These are phyloP conservation scores for Thraustochytrium aureum DNA, from an alignment of 352 stramenopile genomes.

Conservation along the genomic window DNA sequence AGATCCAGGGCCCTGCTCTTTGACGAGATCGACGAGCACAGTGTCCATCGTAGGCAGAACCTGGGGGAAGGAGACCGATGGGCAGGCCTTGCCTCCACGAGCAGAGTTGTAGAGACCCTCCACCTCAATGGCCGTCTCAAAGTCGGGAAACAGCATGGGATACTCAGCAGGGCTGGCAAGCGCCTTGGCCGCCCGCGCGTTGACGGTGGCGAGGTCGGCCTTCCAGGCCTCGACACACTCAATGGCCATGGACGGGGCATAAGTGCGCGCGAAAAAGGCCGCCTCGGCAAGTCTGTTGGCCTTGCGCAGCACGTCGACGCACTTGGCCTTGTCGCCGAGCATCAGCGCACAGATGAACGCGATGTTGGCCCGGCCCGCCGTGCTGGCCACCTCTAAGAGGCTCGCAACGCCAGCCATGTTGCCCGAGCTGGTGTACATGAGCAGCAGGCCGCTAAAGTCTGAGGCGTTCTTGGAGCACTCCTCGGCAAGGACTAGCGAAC, in stretches of 20 bases:
- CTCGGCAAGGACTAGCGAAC: slow-evolving; percentile 80
- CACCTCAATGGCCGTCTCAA: slow-evolving; percentile 88
- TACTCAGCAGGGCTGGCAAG: slow-evolving; percentile 88
- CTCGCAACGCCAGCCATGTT: slow-evolving; percentile 85
- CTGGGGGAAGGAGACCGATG: slow-evolving; percentile 3
- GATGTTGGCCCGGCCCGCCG: slow-evolving; percentile 70
- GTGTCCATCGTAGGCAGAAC: slow-evolving; percentile 5
- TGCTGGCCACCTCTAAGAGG: slow-evolving; percentile 78
- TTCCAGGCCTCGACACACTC: slow-evolving; percentile 97
- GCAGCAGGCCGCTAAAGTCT: slow-evolving; percentile 93
- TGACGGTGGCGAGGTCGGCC: slow-evolving; percentile 69
- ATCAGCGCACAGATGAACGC: slow-evolving; percentile 93
- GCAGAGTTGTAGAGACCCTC: slow-evolving; percentile 65
- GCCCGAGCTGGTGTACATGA: slow-evolving; percentile 94
- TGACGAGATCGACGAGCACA: slow-evolving; percentile 27
- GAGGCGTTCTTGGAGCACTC: slow-evolving; percentile 89
- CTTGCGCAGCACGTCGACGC: slow-evolving; percentile 90
- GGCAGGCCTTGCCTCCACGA: slow-evolving; percentile 23
- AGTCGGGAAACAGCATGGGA: slow-evolving; percentile 92
- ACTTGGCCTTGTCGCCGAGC: slow-evolving; percentile 91
- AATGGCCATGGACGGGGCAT: slow-evolving; percentile 91
- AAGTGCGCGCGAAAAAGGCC: slow-evolving; percentile 97
- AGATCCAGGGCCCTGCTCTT: slow-evolving; percentile 37
- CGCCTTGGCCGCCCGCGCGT: slow-evolving; percentile 85
- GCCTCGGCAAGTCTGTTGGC: slow-evolving; percentile 95